Evolutionary conservation across 106 monocot genomes (phyloP), one percentile per base, ranked within the genome.

Genomic region (Vanilla planifolia): DNA sequence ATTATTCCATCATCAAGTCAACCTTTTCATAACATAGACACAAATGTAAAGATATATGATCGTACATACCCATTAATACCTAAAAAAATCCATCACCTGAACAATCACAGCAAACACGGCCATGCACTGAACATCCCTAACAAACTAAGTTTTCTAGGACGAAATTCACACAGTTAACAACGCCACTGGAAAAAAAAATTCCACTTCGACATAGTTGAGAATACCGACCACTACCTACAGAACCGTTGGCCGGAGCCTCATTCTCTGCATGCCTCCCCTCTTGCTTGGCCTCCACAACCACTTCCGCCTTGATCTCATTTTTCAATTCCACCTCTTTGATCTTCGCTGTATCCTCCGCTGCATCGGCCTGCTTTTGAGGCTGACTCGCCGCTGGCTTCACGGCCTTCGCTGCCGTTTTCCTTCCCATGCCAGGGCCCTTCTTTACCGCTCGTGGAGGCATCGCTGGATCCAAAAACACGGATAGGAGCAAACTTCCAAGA

Each of bases 371-470:
- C 30, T 29, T 53, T 53, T 53, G 53, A 14, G 22, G 29, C 16
- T 30, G 30, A 14, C 17, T 53, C 16, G 15, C 30, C 16, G 9
- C 29, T 29, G 53, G 15, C 28, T 53, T 53, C 29, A 30, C n/a
- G n/a, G 53, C 53, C 22, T 7, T 53, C 32, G 29, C 53, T 30
- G 30, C 53, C 28, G 15, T n/a, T 30, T 32, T 53, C 32, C 30
- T 53, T 32, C 53, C 53, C 3, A n/a, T 13, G 30, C 53, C 53
- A 7, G 53, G 1, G 11, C 6, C 51, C 53, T 30, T 53, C 29
- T 53, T 53, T 5, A 53, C 53, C 1, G 22, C 53, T 29, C 53
- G 53, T 14, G 53, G 53, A 53, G 53, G 53, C 53, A 53, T 53
- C 29, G 6, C 53, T 53, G 53, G 14, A 53, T 29, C 53, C 32